Conservation (phyloP, 805 yeast genomes). For the Sugiyamaella marilandica region DNA sequence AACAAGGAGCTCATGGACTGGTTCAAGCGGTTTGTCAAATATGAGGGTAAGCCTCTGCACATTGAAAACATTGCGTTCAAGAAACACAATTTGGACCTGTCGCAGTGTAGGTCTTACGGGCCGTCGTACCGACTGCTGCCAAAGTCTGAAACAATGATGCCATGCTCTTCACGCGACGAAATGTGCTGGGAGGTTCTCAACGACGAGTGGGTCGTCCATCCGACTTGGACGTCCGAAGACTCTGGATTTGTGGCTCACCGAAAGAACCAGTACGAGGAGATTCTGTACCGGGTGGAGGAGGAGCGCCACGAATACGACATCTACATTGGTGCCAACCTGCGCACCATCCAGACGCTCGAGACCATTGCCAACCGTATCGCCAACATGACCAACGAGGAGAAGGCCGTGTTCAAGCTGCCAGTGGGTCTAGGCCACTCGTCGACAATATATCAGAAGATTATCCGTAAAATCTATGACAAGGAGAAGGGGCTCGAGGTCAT, state of each 20-base stretch:
- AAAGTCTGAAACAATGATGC: slow-evolving; percentile 91
- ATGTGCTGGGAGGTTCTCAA: slow-evolving; percentile 98
- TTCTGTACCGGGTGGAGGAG: slow-evolving; percentile 89
- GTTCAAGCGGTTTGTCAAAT: slow-evolving; percentile 91
- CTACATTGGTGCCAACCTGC: slow-evolving; percentile 88
- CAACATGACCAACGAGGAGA: slow-evolving; percentile 88
- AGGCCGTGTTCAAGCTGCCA: slow-evolving; percentile 77
- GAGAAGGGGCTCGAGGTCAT: slow-evolving; percentile 95
- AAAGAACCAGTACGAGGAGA: slow-evolving; percentile 96
- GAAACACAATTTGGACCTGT: slow-evolving; percentile 85
- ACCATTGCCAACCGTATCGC: slow-evolving; percentile 92
- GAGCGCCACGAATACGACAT: slow-evolving; percentile 97
- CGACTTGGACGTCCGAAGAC: slow-evolving; percentile 99
- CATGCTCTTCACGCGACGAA: slow-evolving; percentile 97
- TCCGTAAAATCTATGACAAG: slow-evolving; percentile 86
- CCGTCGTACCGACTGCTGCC: slow-evolving; percentile 93
- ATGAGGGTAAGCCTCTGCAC: slow-evolving; percentile 73
- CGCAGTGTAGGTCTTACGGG: slow-evolving; percentile 89
- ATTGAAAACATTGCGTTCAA: slow-evolving; percentile 84
- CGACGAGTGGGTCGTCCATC: slow-evolving; percentile 99
- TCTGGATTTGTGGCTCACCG: slow-evolving; percentile 99
- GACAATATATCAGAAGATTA: slow-evolving; percentile 89
- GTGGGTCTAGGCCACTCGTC: slow-evolving; percentile 93
- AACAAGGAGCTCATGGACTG: slow-evolving; percentile 76
- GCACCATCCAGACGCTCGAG: slow-evolving; percentile 93